Percentiles rank a stretch among this genome's conserved stretches.
Evolutionary conservation across 331 rosid species (phyloP).

Genomic region (Quercus lobata): DNA sequence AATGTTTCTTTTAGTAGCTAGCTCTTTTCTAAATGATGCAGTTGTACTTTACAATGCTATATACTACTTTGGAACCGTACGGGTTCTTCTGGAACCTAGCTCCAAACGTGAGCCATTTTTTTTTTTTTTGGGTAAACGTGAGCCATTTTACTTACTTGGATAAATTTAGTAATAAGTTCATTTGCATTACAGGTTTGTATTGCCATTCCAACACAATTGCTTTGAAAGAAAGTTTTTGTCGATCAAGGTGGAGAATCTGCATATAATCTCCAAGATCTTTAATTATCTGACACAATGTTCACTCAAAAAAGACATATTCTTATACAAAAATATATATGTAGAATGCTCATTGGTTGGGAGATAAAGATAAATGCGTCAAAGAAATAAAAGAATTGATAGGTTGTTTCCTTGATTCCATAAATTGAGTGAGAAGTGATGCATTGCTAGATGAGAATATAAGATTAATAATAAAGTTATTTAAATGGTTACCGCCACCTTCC

Average conservation of each 20-base stretch:
- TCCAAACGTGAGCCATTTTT: background rate
- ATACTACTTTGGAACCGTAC: background rate
- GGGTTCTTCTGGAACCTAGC: background rate
- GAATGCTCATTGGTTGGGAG: constrained; percentile 29
- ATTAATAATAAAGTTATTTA: constrained; percentile 19
- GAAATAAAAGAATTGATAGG: constrained; percentile 18
- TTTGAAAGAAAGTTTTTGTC: background rate
- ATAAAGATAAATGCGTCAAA: constrained; percentile 25
- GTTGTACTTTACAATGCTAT: background rate
- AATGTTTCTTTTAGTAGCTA: background rate
- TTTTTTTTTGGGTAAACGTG: background rate
- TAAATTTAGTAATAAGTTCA: background rate
- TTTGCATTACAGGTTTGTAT: background rate
- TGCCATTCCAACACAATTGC: background rate
- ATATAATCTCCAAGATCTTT: background rate
- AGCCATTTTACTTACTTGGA: background rate
- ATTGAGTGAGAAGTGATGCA: constrained; percentile 29
- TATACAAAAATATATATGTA: background rate
- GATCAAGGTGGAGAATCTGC: background rate
- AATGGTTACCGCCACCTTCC: constrained; percentile 25
- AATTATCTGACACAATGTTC: background rate
- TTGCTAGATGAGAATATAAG: constrained; percentile 26
- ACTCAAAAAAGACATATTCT: constrained; percentile 9
- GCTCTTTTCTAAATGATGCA: background rate
- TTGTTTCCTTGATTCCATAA: constrained; percentile 67